Evolutionary conservation across 163 green algal genomes (phyloP), one percentile per base, ranked within the genome.

Genomic region (Coccomyxa subellipsoidea): DNA sequence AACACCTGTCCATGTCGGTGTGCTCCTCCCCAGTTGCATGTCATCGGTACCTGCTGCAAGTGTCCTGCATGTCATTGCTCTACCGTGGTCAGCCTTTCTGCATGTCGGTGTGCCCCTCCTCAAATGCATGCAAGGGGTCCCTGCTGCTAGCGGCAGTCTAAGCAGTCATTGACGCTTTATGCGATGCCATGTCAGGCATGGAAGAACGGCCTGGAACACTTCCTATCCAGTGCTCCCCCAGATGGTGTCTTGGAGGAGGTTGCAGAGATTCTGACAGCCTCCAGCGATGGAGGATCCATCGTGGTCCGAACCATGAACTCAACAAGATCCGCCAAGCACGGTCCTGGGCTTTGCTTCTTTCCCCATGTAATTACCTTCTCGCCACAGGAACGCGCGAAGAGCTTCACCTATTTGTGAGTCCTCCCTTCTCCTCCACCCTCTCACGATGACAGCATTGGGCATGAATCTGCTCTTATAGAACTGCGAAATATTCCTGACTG

Each of bases 321-420:
- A 8, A 27, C 32, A 27, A 9, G 8, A n/a, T 10, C 5, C 21
- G 2, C 70, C 31, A 40, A 31, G 70, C 70, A 77, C 40, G 70
- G 70, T 3, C 70, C 70, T 31, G 70, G 32, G 10, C 32, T 77
- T 18, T n/a, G 32, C 18, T 25, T 77, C 32, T 77, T 38, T 31
- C 70, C 70, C 9, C 1, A 27, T 7, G 31, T 77, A n/a, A 23
- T 77, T 8, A 77, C 32, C 8, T 40, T 77, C 2, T 23, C 31
- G 4, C 70, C 70, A 27, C 12, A 27, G 32, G 27, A 40, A 8
- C 70, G 4, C 31, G 18, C 15, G 10, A 34, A 31, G 27, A 77
- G 27, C 70, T 77, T 77, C 32, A 77, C 32, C 70, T 77, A 77
- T 31, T 77, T 47, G 70, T 77, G 5, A 38, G 70, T 31, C 70